phyloP scores from a whole-genome alignment of 1,284 basidiomycete species.

The Trametes versicolor region DNA sequence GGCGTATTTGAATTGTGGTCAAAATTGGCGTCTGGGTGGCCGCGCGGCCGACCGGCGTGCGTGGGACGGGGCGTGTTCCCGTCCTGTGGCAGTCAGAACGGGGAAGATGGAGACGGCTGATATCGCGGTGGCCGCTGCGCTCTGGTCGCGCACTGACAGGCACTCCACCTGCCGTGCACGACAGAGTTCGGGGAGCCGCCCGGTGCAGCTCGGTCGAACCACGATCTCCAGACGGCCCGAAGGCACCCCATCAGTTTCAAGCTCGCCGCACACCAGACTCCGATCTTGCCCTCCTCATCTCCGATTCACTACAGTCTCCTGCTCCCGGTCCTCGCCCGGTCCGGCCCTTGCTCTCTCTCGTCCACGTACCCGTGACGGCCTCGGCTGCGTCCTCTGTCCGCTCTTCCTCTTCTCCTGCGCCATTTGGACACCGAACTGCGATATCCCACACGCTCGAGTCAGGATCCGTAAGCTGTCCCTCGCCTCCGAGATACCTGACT shows the following conservation, averaged over 20 bases:
- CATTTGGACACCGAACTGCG: conserved; percentile 2
- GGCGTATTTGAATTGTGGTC: conserved; percentile 30
- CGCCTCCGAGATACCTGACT: conserved; percentile 1
- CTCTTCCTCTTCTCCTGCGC: background rate
- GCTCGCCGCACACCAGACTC: conserved; percentile 20
- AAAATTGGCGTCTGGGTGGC: conserved; percentile 24
- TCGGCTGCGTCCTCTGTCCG: background rate
- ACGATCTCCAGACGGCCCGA: conserved; percentile 5
- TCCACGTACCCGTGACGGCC: conserved; percentile 9
- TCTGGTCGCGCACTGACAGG: conserved; percentile 4
- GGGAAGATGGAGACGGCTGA: background rate
- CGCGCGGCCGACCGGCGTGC: conserved; percentile 4
- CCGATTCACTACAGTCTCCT: conserved; percentile 15
- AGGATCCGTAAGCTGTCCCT: background rate
- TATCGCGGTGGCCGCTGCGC: conserved; percentile 5
- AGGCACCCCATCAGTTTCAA: conserved; percentile 36
- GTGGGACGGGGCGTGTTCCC: conserved; percentile 9
- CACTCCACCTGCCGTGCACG: conserved; percentile 1
- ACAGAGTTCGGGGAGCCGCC: background rate
- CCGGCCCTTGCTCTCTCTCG: conserved; percentile 13
- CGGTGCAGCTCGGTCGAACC: background rate
- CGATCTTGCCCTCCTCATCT: conserved; percentile 26
- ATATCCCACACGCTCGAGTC: conserved; percentile 6
- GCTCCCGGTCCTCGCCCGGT: conserved; percentile 23
- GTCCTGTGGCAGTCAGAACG: background rate